These are phyloP conservation scores for Arthrobotrys entomopaga DNA, from an alignment of 2,329 filamentous ascomycete species.

Conservation along the genomic window DNA sequence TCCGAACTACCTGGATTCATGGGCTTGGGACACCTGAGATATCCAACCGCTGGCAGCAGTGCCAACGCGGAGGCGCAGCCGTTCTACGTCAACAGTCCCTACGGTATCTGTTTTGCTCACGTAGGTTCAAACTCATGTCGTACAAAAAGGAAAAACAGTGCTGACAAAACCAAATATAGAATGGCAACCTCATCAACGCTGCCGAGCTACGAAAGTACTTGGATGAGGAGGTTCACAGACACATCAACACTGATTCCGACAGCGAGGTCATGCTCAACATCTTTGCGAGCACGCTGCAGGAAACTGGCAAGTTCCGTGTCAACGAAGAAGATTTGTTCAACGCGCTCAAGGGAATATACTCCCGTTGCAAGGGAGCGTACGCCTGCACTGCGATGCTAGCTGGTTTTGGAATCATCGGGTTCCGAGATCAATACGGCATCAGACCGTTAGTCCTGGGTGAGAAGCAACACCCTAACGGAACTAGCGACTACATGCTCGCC, in stretches of 20 bases:
- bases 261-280: slow-evolving; percentile 89
- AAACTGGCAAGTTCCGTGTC: slow-evolving; percentile 82
- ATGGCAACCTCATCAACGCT: slow-evolving; percentile 88
- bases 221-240: slow-evolving; percentile 80
- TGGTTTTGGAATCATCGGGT: slow-evolving; percentile 82
- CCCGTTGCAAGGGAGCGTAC: slow-evolving; percentile 77
- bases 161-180: slow-evolving; percentile 66
- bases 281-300: slow-evolving; percentile 82
- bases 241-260: slow-evolving; percentile 91
- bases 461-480: slow-evolving; percentile 73
- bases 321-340: slow-evolving; percentile 81
- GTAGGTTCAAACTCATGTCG: slow-evolving; percentile 40
- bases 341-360: slow-evolving; percentile 76
- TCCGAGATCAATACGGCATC: slow-evolving; percentile 82
- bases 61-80: slow-evolving; percentile 88
- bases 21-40: slow-evolving; percentile 86
- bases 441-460: slow-evolving; percentile 83
- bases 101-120: slow-evolving; percentile 77
- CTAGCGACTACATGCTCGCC: slow-evolving; percentile 87
- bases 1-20: slow-evolving; percentile 82
- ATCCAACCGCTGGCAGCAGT: slow-evolving; percentile 87
- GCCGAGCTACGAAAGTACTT: slow-evolving; percentile 75
- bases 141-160: too few relatives aligned
- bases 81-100: slow-evolving; percentile 89
- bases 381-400: slow-evolving; percentile 85